A percentile compares a stretch with the other conserved stretches of the same genome.
phyloP scores from a whole-genome alignment of 176 grass and related monocot genomes.

The Saccharum spontaneum region DNA sequence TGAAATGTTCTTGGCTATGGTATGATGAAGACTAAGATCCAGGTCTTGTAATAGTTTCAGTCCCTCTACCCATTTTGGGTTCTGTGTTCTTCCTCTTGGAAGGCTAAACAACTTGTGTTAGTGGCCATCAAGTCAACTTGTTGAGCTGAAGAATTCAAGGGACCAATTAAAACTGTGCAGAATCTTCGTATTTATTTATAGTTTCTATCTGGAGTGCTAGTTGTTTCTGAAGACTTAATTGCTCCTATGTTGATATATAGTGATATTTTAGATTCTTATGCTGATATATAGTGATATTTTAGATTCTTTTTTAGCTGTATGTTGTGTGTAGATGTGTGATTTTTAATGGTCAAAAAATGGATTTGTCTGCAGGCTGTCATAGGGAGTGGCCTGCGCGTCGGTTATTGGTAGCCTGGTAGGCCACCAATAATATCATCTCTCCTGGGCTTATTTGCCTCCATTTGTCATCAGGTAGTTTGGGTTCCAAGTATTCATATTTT shows the following conservation, averaged over 20 bases:
- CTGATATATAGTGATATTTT: not conserved
- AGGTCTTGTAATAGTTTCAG: constrained; percentile 24
- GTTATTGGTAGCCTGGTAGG: constrained; percentile 33
- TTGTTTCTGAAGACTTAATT: constrained; percentile 30
- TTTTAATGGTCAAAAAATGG: constrained; percentile 29
- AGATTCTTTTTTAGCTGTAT: constrained; percentile 22
- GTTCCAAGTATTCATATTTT: constrained; percentile 19
- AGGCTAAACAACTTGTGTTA: constrained; percentile 28
- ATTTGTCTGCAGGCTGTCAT: constrained; percentile 48
- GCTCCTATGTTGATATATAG: too few species aligned
- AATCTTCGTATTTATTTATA: constrained; percentile 40
- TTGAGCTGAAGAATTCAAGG: constrained; percentile 48
- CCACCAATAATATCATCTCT: constrained; percentile 25
- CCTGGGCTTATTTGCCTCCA: constrained; percentile 16
- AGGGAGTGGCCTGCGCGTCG: constrained; percentile 40
- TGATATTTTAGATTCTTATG: too few species aligned
- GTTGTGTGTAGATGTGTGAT: not conserved
- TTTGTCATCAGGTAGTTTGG: constrained; percentile 31
- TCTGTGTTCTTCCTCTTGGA: constrained; percentile 38
- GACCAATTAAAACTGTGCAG: constrained; percentile 30
- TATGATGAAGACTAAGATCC: constrained; percentile 32
- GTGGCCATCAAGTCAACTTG: constrained; percentile 48
- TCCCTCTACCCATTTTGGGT: constrained; percentile 25
- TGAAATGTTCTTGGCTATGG: constrained; percentile 14
- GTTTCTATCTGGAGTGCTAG: constrained; percentile 21